These are phyloP conservation scores for Wickerhamiella azymoides DNA, from an alignment of 805 yeast species.

Conservation along the genomic window DNA sequence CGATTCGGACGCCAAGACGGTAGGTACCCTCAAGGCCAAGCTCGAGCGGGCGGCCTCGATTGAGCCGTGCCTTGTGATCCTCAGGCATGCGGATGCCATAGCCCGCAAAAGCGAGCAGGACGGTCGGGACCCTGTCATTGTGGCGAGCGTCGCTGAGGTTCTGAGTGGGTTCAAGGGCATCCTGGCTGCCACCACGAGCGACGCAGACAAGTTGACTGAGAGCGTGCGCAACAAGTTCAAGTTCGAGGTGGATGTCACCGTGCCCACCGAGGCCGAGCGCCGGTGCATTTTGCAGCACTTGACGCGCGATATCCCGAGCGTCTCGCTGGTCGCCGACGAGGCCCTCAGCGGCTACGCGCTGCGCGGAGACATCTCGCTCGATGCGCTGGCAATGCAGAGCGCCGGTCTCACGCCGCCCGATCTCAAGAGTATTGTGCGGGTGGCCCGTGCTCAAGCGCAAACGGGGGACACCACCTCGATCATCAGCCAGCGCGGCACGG, in stretches of 20 bases:
- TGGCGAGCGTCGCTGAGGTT: constrained; percentile 39
- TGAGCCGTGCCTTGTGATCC: constrained; percentile 36
- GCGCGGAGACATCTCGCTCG: constrained; percentile 39
- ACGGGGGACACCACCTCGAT: constrained; percentile 26
- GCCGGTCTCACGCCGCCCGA: constrained; percentile 90
- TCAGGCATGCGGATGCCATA: constrained; percentile 63
- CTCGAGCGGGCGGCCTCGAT: constrained; percentile 48
- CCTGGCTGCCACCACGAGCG: constrained; percentile 53
- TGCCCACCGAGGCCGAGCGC: constrained; percentile 72
- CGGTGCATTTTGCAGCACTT: constrained; percentile 43
- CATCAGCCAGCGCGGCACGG: constrained; percentile 40
- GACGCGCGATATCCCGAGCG: constrained; percentile 4
- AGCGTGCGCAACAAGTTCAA: constrained; percentile 52
- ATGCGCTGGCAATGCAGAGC: constrained; percentile 61
- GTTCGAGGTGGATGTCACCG: constrained; percentile 62
- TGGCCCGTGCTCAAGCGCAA: constrained; percentile 45
- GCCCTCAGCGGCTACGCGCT: constrained; percentile 20
- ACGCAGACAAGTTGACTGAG: constrained; percentile 54
- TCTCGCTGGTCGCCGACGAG: constrained; percentile 8
- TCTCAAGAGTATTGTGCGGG: constrained; percentile 51
- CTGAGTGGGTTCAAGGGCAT: constrained; percentile 36
- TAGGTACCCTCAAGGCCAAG: constrained; percentile 66
- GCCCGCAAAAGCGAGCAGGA: constrained; percentile 53
- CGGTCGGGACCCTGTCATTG: constrained; percentile 28
- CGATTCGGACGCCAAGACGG: constrained; percentile 62